Base-by-base conservation (phyloP, 2,329 filamentous ascomycete species). In the Aspergillus amoenus region DNA sequence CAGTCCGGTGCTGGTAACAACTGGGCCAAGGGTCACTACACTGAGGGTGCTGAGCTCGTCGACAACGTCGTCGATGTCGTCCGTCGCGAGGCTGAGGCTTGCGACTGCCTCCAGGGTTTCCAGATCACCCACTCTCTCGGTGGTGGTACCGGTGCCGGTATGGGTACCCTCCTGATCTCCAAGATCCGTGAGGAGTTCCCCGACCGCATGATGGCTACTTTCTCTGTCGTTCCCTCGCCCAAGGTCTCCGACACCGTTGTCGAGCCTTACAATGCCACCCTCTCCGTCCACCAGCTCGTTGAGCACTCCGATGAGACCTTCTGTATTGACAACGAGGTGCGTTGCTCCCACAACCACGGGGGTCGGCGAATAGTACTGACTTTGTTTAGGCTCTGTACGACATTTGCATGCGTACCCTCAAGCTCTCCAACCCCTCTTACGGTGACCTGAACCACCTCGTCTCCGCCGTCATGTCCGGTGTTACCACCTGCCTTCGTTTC, bases 1-100 rank as follows among this genome's bases (percentile, higher is more conserved):
- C 94, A 97, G 84, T 97, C 94, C 72, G 93, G 94, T 86, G 94
- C 94, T 79, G 94, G 94, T 82, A 99, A 99, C 91, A 97, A 97
- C 88, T 99, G 94, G 94, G 94, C 94, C 81, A 99, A 97, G 89
- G 94, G 94, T 83, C 94, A 99, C 80, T 99, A 99, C 87, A 99
- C 94, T 66, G 94, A 99, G 84, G 94, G 94, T 87, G 94, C 94
- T 70, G 94, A 99, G 84, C 87, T 97, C 64, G 94, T 99, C 69
- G 94, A 99, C 84, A 86, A 97, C 75, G 94, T 99, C 69, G 88
- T 99, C 70, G 94, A 97, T 77, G 94, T 99, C 67, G 93, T 99
- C 76, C 94, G 94, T 77, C 93, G 94, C 73, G 94, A 99, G 86
- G 93, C 94, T 69, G 94, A 99, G 83, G 91, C 90, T 78, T 97